Percentiles rank a stretch among this genome's conserved stretches.
Evolutionary conservation across 73 alveolate genomes (phyloP).

Genomic region (Paramecium tetraurelia): DNA sequence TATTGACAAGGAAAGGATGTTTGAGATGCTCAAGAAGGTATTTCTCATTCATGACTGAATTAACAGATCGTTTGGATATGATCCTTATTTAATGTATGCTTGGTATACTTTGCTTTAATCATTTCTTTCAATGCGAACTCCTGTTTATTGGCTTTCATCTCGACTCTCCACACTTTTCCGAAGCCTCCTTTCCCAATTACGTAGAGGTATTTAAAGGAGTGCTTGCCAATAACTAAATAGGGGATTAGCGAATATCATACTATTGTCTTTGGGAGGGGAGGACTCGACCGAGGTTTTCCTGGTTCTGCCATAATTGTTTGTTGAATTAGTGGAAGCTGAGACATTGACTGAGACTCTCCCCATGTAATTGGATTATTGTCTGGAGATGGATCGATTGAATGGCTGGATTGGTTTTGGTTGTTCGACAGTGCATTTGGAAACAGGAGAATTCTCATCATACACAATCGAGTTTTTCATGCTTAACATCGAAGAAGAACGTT

Average conservation of each 20-base stretch:
- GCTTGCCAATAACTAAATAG: not conserved
- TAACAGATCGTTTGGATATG: slow-evolving; percentile 55
- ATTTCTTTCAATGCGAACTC: slow-evolving; percentile 45
- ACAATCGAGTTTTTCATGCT: slow-evolving; percentile 38
- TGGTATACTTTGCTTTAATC: slow-evolving; percentile 22
- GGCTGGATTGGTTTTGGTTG: not conserved
- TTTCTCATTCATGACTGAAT: slow-evolving; percentile 70
- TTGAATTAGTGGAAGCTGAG: not conserved
- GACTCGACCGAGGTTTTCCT: slow-evolving; percentile 10
- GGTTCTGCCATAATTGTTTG: not conserved
- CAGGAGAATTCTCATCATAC: slow-evolving; percentile 26
- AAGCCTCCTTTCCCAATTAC: slow-evolving; percentile 46
- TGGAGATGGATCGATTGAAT: not conserved
- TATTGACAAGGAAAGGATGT: slow-evolving; percentile 78
- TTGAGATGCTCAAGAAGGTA: slow-evolving; percentile 64
- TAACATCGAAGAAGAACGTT: slow-evolving; percentile 27
- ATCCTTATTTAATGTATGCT: slow-evolving; percentile 53
- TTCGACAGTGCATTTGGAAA: slow-evolving; percentile 15
- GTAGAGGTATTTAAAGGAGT: not conserved
- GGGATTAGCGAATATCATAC: not conserved
- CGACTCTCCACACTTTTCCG: slow-evolving; percentile 47
- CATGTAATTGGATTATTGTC: not conserved
- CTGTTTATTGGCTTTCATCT: not conserved
- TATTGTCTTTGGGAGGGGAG: slow-evolving; percentile 3
- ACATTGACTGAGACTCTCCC: not conserved